phyloP scores from a whole-genome alignment of 129 eudicot species.

The Kitagawia praeruptora region DNA sequence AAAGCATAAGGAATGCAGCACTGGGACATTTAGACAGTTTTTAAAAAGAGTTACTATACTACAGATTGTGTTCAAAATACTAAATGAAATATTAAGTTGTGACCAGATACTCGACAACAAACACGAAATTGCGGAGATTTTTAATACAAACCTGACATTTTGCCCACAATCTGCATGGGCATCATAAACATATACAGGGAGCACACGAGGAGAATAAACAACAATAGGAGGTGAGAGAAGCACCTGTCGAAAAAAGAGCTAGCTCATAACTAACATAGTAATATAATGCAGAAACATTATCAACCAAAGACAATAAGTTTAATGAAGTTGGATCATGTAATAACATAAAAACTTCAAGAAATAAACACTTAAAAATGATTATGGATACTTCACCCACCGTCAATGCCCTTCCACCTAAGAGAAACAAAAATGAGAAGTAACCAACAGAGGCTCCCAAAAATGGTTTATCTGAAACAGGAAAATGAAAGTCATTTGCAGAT shows the following conservation, averaged over 20 bases:
- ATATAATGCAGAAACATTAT: not conserved
- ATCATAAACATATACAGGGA: constrained; percentile 95
- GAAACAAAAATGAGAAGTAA: constrained; percentile 91
- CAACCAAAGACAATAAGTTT: not conserved
- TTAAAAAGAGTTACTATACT: not conserved
- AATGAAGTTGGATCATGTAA: not conserved
- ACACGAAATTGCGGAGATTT: not conserved
- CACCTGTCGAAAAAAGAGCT: constrained; percentile 39
- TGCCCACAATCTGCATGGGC: constrained; percentile 98
- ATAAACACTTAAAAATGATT: not conserved
- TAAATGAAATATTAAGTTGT: not conserved
- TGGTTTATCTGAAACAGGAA: constrained; percentile 48
- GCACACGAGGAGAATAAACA: constrained; percentile 94
- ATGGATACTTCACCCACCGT: constrained; percentile 47
- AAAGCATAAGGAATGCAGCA: constrained; percentile 92
- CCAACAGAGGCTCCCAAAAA: constrained; percentile 97
- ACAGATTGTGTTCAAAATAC: not conserved
- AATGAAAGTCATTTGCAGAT: constrained; percentile 5
- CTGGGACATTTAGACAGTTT: constrained; percentile 29
- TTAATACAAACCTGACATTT: constrained; percentile 80
- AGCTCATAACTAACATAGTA: not conserved
- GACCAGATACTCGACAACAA: not conserved
- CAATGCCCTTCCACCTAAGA: constrained; percentile 93
- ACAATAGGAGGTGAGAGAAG: constrained; percentile 99
- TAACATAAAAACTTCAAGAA: not conserved